Conservation (phyloP, 2,329 filamentous ascomycete genomes). For the Colletotrichum plurivorum region DNA sequence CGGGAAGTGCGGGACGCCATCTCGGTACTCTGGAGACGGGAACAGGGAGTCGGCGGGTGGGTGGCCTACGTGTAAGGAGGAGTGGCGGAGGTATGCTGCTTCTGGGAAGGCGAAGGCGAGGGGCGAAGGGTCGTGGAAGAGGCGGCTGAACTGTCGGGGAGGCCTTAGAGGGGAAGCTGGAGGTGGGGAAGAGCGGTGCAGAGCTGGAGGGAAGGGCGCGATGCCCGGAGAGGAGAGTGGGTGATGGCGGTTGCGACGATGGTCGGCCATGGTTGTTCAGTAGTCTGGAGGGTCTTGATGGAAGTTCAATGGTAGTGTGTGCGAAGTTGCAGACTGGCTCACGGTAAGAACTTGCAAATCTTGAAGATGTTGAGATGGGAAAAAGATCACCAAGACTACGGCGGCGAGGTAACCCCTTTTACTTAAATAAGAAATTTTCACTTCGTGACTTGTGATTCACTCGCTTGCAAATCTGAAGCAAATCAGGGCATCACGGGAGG, state of each 20-base stretch:
- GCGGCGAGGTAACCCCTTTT: too few relatives aligned
- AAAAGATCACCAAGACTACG: too few relatives aligned
- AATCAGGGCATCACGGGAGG: background rate
- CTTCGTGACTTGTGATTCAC: background rate
- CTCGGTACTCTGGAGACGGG: background rate
- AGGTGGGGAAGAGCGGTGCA: background rate
- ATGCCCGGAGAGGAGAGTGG: constrained; percentile 5
- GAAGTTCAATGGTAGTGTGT: too few relatives aligned
- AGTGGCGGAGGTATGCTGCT: background rate
- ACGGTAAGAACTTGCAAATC: too few relatives aligned
- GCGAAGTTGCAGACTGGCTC: background rate
- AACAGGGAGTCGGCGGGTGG: background rate
- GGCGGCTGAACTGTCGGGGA: background rate
- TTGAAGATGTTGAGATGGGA: too few relatives aligned
- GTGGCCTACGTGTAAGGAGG: background rate
- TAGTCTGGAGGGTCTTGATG: too few relatives aligned
- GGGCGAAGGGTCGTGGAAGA: constrained; percentile 2
- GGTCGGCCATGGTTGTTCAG: constrained; percentile 7
- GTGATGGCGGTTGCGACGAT: constrained; percentile 30
- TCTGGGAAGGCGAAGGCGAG: background rate
- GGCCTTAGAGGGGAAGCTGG: background rate
- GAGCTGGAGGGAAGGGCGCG: background rate
- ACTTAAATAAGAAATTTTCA: too few relatives aligned
- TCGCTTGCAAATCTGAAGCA: background rate
- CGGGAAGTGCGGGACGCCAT: background rate